phyloP scores from a whole-genome alignment of 2,329 filamentous ascomycete species.

The Cryphonectria parasitica region DNA sequence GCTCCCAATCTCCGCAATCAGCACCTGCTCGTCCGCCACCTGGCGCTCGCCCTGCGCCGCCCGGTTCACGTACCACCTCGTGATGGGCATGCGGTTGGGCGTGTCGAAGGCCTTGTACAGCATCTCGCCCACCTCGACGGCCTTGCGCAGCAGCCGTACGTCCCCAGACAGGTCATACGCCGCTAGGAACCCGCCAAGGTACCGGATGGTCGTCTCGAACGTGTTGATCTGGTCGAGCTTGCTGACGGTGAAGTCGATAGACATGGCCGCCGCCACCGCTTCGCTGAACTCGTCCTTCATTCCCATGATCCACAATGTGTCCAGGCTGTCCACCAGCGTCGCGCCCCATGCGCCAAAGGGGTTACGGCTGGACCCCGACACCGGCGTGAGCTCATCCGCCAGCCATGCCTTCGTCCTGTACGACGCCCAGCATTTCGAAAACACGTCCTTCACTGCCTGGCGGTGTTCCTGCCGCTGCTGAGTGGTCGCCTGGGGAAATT shows the following conservation, averaged over 20 bases:
- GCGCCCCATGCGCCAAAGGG: constrained; percentile 29
- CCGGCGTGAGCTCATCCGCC: constrained; percentile 22
- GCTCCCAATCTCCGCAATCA: constrained; percentile 39
- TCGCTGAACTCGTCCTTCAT: constrained; percentile 24
- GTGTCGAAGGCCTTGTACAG: constrained; percentile 40
- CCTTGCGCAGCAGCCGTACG: constrained; percentile 42
- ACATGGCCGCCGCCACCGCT: constrained; percentile 17
- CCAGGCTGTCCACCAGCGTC: constrained; percentile 28
- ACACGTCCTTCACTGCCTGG: constrained; percentile 25
- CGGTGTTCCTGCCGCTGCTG: constrained; percentile 15
- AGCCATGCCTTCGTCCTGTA: constrained; percentile 25
- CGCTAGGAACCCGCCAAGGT: constrained; percentile 27
- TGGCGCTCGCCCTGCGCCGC: constrained; percentile 33
- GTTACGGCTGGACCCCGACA: constrained; percentile 17
- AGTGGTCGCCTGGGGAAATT: constrained; percentile 18
- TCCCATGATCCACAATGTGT: constrained; percentile 29
- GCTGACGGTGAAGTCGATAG: constrained; percentile 25
- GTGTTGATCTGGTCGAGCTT: constrained; percentile 22
- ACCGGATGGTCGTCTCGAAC: constrained; percentile 43
- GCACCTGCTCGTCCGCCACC: constrained; percentile 30
- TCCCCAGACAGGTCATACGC: constrained; percentile 37
- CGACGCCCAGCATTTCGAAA: constrained; percentile 21
- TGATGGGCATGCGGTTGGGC: constrained; percentile 39
- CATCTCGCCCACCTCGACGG: constrained; percentile 46
- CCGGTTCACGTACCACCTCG: constrained; percentile 34